Percentiles rank a stretch among this genome's conserved stretches.
phyloP scores from a whole-genome alignment of 2,329 filamentous ascomycete genomes.

The Nannizzia gypsea region DNA sequence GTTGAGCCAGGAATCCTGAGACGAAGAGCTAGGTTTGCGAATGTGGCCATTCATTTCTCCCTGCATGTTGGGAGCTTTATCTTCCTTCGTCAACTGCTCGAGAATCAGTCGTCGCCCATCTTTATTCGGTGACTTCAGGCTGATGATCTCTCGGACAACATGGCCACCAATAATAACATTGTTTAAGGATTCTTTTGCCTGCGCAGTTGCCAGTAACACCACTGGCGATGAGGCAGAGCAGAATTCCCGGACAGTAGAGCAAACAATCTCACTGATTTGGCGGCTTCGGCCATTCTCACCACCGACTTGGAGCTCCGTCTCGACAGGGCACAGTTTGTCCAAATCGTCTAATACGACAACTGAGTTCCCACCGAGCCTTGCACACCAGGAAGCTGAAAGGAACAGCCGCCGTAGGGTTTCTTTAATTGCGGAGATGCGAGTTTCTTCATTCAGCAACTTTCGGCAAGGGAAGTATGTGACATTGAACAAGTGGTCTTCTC shows the following conservation, averaged over 20 bases:
- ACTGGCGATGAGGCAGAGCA: conserved; percentile 69
- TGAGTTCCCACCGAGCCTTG: conserved; percentile 69
- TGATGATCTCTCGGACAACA: conserved; percentile 81
- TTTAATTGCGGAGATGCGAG: conserved; percentile 76
- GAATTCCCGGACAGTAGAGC: conserved; percentile 70
- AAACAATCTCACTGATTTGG: conserved; percentile 81
- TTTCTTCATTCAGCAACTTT: conserved; percentile 82
- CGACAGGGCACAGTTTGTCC: conserved; percentile 81
- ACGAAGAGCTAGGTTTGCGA: conserved; percentile 26
- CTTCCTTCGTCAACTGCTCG: conserved; percentile 57
- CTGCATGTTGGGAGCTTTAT: conserved; percentile 27
- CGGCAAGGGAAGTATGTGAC: conserved; percentile 77
- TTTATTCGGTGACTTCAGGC: conserved; percentile 83
- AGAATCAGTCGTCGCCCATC: conserved; percentile 74
- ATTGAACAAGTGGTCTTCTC: conserved; percentile 63
- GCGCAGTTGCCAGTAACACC: conserved; percentile 78
- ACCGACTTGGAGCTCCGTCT: conserved; percentile 87
- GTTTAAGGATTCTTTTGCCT: conserved; percentile 85
- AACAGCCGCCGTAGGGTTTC: conserved; percentile 76
- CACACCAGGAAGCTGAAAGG: conserved; percentile 82
- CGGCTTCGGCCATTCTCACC: conserved; percentile 87
- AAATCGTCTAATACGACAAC: conserved; percentile 85
- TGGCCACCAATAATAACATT: conserved; percentile 83
- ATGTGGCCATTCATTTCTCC: conserved; percentile 24
- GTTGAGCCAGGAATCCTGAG: conserved; percentile 63